Evolutionary conservation across 2,329 filamentous ascomycete species (phyloP).

Genomic region (Stenocarpella maydis): DNA sequence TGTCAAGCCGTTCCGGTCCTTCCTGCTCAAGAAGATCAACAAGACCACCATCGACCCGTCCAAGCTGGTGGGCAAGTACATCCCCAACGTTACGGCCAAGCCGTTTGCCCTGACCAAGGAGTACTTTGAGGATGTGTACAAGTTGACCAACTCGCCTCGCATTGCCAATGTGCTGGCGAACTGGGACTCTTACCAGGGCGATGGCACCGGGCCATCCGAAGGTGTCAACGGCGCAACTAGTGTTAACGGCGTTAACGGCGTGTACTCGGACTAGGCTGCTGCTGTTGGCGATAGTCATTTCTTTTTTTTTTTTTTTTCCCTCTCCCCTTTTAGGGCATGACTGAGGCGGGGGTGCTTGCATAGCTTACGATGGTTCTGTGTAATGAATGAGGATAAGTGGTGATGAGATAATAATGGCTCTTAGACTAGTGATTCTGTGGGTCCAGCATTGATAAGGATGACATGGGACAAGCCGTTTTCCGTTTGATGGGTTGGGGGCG

Average conservation of each 20-base stretch:
- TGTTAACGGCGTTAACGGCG: constrained; percentile 32
- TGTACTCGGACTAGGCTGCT: constrained; percentile 23
- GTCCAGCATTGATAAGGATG: constrained; percentile 22
- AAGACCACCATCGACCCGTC: constrained; percentile 97
- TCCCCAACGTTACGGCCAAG: constrained; percentile 96
- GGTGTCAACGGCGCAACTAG: constrained; percentile 25
- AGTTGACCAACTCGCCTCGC: constrained; percentile 83
- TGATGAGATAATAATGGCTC: constrained; percentile 29
- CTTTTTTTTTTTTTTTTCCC: not conserved
- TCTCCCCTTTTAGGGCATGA: not conserved
- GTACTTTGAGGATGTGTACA: constrained; percentile 99
- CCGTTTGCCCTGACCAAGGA: constrained; percentile 97
- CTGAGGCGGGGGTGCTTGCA: not conserved
- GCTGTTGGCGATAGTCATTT: not conserved
- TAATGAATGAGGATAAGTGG: constrained; percentile 17
- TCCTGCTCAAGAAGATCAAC: constrained; percentile 99
- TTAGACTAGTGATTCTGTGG: constrained; percentile 21
- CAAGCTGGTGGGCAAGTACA: constrained; percentile 98
- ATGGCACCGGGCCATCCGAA: constrained; percentile 43
- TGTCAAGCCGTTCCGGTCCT: constrained; percentile 98
- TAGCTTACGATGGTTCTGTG: constrained; percentile 2
- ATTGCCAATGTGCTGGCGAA: constrained; percentile 86
- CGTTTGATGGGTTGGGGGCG: constrained; percentile 17
- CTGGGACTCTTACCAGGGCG: constrained; percentile 77
- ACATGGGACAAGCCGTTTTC: constrained; percentile 28